Conservation (phyloP, 306 rosid genomes). For the Rosa chinensis region DNA sequence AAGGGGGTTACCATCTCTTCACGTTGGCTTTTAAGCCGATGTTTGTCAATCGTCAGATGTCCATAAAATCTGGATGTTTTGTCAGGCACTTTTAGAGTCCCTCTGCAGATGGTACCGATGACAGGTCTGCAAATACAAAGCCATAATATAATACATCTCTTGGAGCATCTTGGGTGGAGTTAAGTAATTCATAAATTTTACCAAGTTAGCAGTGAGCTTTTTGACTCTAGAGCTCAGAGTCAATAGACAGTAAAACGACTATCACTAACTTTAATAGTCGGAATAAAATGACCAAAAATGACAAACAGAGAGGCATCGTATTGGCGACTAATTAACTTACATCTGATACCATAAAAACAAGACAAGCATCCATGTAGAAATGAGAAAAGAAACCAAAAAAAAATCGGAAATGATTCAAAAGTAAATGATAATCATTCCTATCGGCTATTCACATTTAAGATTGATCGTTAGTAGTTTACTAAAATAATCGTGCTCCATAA, state of each 20-base stretch:
- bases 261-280: background rate
- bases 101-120: slow-evolving; percentile 5
- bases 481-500: background rate
- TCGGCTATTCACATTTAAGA: background rate
- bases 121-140: slow-evolving; percentile 28
- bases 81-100: slow-evolving; percentile 8
- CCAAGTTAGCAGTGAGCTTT: background rate
- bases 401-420: background rate
- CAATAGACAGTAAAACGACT: background rate
- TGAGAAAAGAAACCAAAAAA: background rate
- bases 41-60: slow-evolving; percentile 15
- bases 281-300: background rate
- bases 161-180: background rate
- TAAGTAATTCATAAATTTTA: background rate
- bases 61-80: slow-evolving; percentile 16
- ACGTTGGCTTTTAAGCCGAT: slow-evolving; percentile 14
- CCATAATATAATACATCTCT: background rate
- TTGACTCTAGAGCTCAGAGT: background rate
- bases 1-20: slow-evolving; percentile 18
- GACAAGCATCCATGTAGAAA: background rate
- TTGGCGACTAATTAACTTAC: background rate
- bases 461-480: background rate
- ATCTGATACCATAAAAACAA: background rate
- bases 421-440: background rate
- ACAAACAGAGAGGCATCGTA: background rate